Conservation (phyloP, 257 asterid species). For the Capsicum baccatum region DNA sequence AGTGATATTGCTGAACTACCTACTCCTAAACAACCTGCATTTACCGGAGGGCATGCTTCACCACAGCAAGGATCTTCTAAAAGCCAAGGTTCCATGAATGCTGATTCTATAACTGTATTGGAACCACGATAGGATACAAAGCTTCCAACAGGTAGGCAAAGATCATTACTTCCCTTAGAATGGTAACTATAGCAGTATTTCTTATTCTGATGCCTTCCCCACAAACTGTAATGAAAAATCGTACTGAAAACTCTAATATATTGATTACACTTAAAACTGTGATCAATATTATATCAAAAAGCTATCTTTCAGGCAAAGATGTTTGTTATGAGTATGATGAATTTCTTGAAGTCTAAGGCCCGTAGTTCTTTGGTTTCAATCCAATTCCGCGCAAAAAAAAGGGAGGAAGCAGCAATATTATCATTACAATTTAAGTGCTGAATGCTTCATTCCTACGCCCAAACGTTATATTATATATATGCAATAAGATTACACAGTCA, state of each 20-base stretch:
- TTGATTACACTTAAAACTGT: not conserved
- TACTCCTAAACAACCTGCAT: constrained; percentile 50
- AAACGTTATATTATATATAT: not conserved
- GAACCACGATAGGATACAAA: constrained; percentile 45
- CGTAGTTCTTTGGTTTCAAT: not conserved
- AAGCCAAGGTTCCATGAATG: constrained; percentile 44
- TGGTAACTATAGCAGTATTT: not conserved
- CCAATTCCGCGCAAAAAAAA: not conserved
- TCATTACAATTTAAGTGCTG: not conserved
- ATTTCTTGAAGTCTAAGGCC: not conserved
- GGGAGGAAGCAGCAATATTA: not conserved
- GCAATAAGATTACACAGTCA: not conserved
- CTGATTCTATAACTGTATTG: constrained; percentile 43
- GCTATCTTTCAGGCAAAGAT: not conserved
- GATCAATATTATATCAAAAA: constrained; percentile 19
- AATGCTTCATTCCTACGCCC: not conserved
- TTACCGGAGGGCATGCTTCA: constrained; percentile 31
- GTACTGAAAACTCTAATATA: not conserved
- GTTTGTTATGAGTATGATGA: not conserved
- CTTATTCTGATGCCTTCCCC: not conserved
- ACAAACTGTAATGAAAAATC: not conserved
- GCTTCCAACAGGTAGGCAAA: not conserved
- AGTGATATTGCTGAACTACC: constrained; percentile 27
- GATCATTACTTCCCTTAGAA: not conserved
- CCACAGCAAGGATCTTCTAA: constrained; percentile 40